phyloP scores from a whole-genome alignment of 2,329 filamentous ascomycete species.

The Raffaelea arxii region DNA sequence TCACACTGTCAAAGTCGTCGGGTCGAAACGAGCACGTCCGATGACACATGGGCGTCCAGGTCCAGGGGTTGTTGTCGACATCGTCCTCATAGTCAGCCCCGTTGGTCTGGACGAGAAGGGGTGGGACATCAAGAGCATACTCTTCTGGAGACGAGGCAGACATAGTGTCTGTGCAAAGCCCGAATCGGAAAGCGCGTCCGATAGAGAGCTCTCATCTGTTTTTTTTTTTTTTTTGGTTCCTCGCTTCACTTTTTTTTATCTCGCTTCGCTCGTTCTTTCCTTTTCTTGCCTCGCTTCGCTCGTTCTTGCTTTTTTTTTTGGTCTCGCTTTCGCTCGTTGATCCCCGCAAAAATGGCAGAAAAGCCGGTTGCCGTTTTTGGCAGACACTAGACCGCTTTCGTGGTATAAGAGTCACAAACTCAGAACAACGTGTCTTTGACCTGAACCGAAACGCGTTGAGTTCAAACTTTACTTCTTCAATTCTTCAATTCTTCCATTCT shows the following conservation, averaged over 20 bases:
- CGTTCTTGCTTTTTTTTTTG: too few species aligned
- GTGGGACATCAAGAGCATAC: slow-evolving; percentile 7
- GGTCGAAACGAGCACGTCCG: slow-evolving; percentile 54
- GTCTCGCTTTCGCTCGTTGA: too few species aligned
- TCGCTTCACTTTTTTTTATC: too few species aligned
- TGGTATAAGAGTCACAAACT: too few species aligned
- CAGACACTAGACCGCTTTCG: neutral
- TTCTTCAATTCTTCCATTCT: neutral
- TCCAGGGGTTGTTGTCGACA: neutral
- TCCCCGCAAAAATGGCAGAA: neutral
- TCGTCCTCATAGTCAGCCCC: neutral
- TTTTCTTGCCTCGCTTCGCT: too few species aligned
- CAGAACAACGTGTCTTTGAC: too few species aligned
- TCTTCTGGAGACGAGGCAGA: slow-evolving; percentile 4
- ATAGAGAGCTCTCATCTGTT: neutral
- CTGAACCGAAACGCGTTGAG: too few species aligned
- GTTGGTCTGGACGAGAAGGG: slow-evolving; percentile 6
- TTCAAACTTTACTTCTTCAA: neutral
- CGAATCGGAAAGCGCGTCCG: neutral
- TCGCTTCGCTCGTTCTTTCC: too few species aligned
- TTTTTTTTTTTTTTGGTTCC: neutral
- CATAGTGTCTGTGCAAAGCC: too few species aligned
- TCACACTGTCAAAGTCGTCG: slow-evolving; percentile 53
- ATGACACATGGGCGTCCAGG: slow-evolving; percentile 45
- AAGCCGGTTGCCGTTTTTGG: neutral